Percentiles rank a stretch among this genome's conserved stretches.
Evolutionary conservation across 2,329 filamentous ascomycete genomes (phyloP).

Genomic region (Curvularia lunata): DNA sequence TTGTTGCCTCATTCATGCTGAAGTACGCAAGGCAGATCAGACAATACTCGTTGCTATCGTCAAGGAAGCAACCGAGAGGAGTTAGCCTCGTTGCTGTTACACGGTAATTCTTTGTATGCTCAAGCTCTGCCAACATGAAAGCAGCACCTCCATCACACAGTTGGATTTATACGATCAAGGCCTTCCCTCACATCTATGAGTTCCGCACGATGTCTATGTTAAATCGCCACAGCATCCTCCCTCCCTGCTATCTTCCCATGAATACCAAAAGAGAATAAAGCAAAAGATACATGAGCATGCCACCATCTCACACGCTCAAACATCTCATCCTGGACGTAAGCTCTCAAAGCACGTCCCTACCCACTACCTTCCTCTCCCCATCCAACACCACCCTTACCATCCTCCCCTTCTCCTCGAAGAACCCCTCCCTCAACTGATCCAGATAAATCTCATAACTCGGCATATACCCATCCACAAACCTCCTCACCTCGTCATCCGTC

Average conservation of each 20-base stretch:
- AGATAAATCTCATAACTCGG: conserved; percentile 65
- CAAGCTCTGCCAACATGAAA: background rate
- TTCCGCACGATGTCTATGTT: background rate
- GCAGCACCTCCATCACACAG: background rate
- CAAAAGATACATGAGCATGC: background rate
- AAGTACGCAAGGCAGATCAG: background rate
- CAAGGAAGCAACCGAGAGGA: background rate
- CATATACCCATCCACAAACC: conserved; percentile 71
- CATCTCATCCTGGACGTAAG: conserved; percentile 3
- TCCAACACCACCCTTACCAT: conserved; percentile 60
- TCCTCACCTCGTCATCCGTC: conserved; percentile 78
- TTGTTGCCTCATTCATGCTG: no score
- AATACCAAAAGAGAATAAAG: background rate
- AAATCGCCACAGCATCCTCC: background rate
- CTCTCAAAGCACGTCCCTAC: conserved; percentile 40
- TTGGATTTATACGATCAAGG: background rate
- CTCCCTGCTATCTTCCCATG: background rate
- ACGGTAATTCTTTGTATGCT: background rate
- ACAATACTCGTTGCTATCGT: background rate
- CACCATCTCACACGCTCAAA: background rate
- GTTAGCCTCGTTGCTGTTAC: no score
- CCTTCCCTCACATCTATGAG: background rate
- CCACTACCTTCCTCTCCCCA: conserved; percentile 53
- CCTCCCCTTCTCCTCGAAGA: conserved; percentile 54
- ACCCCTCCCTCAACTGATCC: conserved; percentile 56